These are phyloP conservation scores for Discostella pseudostelligera DNA, from an alignment of 108 stramenopile genomes.

Conservation along the genomic window DNA sequence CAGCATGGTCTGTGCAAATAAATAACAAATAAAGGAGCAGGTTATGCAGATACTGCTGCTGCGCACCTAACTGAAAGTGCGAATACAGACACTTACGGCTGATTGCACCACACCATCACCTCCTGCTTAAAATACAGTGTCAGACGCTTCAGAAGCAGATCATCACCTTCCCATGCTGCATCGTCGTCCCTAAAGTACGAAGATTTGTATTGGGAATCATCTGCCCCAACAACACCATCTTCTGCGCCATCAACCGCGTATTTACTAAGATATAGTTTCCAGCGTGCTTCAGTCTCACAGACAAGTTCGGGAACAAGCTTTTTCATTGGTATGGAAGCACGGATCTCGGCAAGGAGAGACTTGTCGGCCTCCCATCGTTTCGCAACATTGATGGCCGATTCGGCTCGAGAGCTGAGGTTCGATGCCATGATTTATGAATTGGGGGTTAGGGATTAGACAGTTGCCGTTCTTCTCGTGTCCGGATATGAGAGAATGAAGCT, in stretches of 20 bases:
- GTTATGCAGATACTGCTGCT: background rate
- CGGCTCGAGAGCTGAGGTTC: conserved; percentile 36
- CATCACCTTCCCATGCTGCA: conserved; percentile 48
- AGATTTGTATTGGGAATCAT: background rate
- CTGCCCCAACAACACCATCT: background rate
- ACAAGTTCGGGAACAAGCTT: conserved; percentile 43
- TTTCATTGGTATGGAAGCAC: conserved; percentile 56
- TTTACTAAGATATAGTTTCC: conserved; percentile 9
- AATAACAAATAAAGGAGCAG: background rate
- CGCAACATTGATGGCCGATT: conserved; percentile 52
- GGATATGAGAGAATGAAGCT: too few relatives aligned
- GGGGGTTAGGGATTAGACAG: background rate
- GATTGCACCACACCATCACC: conserved; percentile 85
- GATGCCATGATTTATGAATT: conserved; percentile 30
- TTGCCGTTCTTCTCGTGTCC: background rate
- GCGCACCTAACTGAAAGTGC: background rate
- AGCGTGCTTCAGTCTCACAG: conserved; percentile 19
- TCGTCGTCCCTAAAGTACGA: conserved; percentile 37
- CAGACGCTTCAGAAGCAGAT: conserved; percentile 69
- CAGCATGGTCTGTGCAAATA: conserved; percentile 35
- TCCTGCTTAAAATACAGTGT: conserved; percentile 66
- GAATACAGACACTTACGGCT: conserved; percentile 35
- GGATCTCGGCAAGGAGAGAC: conserved; percentile 52
- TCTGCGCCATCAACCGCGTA: conserved; percentile 1
- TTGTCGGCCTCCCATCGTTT: conserved; percentile 63